Conservation (phyloP, 1,284 basidiomycete genomes). For the Pseudozyma tsukubaensis region DNA sequence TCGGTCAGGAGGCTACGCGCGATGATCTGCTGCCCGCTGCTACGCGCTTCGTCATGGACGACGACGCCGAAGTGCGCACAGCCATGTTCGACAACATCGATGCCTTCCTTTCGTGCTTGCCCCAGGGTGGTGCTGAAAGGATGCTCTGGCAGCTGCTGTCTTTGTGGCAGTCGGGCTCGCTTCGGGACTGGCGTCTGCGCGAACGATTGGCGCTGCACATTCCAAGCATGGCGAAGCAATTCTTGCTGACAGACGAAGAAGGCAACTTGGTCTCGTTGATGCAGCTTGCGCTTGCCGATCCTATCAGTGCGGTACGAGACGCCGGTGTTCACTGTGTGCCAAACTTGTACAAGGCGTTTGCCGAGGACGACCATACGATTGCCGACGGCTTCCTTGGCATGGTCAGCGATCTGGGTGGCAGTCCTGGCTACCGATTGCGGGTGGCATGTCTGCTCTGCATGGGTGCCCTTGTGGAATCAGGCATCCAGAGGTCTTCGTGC, state of each 20-base stretch:
- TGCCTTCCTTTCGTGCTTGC: constrained; percentile 73
- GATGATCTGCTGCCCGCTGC: constrained; percentile 76
- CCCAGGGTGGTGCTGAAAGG: constrained; percentile 72
- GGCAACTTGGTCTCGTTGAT: constrained; percentile 72
- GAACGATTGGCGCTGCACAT: constrained; percentile 77
- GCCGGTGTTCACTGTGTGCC: constrained; percentile 76
- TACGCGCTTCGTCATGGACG: constrained; percentile 74
- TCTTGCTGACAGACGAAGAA: constrained; percentile 68
- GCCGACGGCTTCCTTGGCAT: constrained; percentile 64
- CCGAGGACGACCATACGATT: constrained; percentile 56
- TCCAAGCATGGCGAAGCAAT: constrained; percentile 71
- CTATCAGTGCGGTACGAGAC: constrained; percentile 84
- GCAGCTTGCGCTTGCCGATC: constrained; percentile 79
- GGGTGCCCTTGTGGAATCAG: constrained; percentile 49
- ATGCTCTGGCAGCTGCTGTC: constrained; percentile 74
- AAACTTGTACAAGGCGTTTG: constrained; percentile 54
- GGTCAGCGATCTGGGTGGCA: constrained; percentile 61
- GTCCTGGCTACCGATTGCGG: constrained; percentile 62
- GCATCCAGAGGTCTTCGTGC: constrained; percentile 68
- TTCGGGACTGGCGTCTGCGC: constrained; percentile 85
- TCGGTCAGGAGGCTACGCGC: constrained; percentile 78
- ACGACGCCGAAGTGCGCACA: constrained; percentile 76
- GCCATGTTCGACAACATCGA: constrained; percentile 71
- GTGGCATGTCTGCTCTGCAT: constrained; percentile 60
- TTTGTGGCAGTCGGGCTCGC: constrained; percentile 75